Percentiles rank a stretch among this genome's conserved stretches.
These are phyloP conservation scores for Tulasnella sp. DNA, from an alignment of 768 basidiomycete species.

Conservation along the genomic window DNA sequence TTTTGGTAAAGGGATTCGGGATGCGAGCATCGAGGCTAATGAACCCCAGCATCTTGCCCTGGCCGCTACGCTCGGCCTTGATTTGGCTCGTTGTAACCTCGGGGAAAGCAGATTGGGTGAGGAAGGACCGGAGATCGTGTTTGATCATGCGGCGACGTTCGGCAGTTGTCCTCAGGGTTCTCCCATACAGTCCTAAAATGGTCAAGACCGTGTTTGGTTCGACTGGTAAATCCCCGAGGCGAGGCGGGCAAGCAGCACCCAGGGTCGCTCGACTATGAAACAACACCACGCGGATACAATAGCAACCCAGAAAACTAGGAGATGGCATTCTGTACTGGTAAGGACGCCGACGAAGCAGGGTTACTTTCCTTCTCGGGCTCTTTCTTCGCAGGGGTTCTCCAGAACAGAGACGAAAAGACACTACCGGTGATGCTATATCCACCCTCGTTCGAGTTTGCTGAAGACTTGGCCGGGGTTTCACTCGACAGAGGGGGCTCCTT, in stretches of 20 bases:
- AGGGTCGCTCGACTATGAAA: background rate
- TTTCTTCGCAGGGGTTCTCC: background rate
- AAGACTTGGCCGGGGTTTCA: background rate
- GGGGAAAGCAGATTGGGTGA: background rate
- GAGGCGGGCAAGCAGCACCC: too few relatives aligned
- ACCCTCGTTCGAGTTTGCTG: background rate
- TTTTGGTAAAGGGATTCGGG: background rate
- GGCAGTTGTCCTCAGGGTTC: background rate
- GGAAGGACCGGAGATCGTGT: background rate
- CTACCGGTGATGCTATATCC: constrained; percentile 1
- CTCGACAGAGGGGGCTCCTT: background rate
- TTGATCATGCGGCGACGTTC: background rate
- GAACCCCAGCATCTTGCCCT: background rate
- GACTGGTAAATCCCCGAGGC: background rate
- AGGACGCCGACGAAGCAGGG: background rate
- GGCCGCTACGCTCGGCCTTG: background rate
- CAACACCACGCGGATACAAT: background rate
- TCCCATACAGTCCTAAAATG: background rate
- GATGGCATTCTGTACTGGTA: background rate
- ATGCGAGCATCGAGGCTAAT: background rate
- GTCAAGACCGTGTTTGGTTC: background rate
- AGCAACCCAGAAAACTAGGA: background rate
- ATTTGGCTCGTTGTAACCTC: background rate
- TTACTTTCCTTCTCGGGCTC: background rate
- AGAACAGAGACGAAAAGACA: constrained; percentile 19